Evolutionary conservation across 768 basidiomycete species (phyloP).

Genomic region (Tulasnella sp.): DNA sequence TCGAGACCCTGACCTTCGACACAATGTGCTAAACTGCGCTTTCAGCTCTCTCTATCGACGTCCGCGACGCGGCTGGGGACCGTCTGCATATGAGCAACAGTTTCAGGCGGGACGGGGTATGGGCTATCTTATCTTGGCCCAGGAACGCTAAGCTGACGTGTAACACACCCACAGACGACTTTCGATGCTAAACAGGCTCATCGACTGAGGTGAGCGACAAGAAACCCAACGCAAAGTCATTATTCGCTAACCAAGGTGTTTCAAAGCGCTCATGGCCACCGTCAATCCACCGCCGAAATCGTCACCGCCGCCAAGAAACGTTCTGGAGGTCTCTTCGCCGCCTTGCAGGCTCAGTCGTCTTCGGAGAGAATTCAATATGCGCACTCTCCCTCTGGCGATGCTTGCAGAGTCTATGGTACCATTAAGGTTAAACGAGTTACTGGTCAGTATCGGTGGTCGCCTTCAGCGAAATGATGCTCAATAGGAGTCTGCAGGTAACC

Average conservation of each 20-base stretch:
- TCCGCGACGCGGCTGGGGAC: conserved; percentile 91
- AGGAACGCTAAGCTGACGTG: not conserved
- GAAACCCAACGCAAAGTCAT: not conserved
- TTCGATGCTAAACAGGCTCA: conserved; percentile 80
- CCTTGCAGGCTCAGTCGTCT: conserved; percentile 30
- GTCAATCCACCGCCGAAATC: conserved; percentile 58
- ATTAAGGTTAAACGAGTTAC: conserved; percentile 82
- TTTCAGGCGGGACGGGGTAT: conserved; percentile 75
- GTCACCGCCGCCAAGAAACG: conserved; percentile 56
- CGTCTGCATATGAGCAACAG: conserved; percentile 69
- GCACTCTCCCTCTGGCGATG: conserved; percentile 49
- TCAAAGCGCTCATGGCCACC: conserved; percentile 47
- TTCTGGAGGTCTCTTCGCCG: conserved; percentile 61
- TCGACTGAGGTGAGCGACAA: conserved; percentile 38
- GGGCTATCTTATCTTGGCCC: conserved; percentile 18
- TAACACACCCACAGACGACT: conserved; percentile 36
- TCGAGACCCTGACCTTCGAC: not conserved
- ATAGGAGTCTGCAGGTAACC: conserved; percentile 46
- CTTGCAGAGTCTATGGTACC: conserved; percentile 80
- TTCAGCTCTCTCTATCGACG: conserved; percentile 72
- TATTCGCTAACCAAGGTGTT: not conserved
- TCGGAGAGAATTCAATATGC: conserved; percentile 65
- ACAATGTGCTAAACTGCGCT: not conserved
- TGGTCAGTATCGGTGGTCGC: conserved; percentile 31
- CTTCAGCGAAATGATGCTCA: not conserved